Conservation (phyloP, 2,329 filamentous ascomycete species). For the Amylocarpus encephaloides region DNA sequence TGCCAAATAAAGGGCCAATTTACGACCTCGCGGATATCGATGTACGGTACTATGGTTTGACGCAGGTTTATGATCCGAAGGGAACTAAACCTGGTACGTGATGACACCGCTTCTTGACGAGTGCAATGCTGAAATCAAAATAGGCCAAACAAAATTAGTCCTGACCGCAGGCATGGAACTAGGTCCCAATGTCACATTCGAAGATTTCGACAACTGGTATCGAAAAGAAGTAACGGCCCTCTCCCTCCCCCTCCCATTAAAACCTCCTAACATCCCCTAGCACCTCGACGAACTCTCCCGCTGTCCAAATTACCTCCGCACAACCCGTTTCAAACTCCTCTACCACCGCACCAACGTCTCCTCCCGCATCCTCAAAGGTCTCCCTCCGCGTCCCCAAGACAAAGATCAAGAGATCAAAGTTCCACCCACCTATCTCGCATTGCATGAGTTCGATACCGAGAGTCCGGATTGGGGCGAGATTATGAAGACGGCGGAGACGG, state of each 20-base stretch:
- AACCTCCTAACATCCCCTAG: slow-evolving; percentile 1
- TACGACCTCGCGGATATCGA: slow-evolving; percentile 12
- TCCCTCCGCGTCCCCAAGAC: background rate
- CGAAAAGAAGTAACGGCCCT: slow-evolving; percentile 8
- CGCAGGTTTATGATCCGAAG: slow-evolving; percentile 12
- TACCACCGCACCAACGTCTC: slow-evolving; percentile 3
- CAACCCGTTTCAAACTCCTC: slow-evolving; percentile 11
- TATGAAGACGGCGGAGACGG: slow-evolving; percentile 5
- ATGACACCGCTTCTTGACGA: background rate
- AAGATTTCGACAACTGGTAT: slow-evolving; percentile 16
- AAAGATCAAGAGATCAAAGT: background rate
- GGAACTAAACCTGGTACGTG: slow-evolving; percentile 3
- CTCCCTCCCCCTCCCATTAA: background rate
- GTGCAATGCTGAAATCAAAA: background rate
- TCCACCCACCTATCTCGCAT: slow-evolving; percentile 1
- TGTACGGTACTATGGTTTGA: slow-evolving; percentile 9
- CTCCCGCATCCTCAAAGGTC: slow-evolving; percentile 5
- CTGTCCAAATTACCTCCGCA: slow-evolving; percentile 11
- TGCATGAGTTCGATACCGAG: slow-evolving; percentile 7
- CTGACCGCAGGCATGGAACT: slow-evolving; percentile 9
- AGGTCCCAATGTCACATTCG: slow-evolving; percentile 2
- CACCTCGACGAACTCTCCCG: slow-evolving; percentile 8
- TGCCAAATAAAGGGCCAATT: slow-evolving; percentile 4
- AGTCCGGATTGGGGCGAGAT: background rate
- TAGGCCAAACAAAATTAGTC: slow-evolving; percentile 10